Evolutionary conservation across 345 rosid species (phyloP).

Genomic region (Brassica carinata): DNA sequence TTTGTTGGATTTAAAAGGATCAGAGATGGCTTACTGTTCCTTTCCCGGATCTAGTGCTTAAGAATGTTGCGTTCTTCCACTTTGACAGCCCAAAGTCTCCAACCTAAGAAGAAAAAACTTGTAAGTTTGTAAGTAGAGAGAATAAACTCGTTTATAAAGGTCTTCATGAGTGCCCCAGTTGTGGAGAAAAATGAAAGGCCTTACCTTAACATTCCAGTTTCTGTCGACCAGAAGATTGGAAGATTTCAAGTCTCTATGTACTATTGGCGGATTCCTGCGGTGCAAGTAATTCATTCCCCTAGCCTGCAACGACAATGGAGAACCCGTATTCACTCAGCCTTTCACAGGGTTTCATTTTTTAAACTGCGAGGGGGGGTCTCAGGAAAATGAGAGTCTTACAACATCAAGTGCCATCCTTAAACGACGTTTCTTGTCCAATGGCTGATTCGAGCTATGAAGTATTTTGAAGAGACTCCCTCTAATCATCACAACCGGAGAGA

Average conservation of each 20-base stretch:
- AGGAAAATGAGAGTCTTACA: conserved; percentile 46
- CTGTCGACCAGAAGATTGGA: conserved; percentile 87
- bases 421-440: conserved; percentile 71
- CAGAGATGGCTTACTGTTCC: conserved; percentile 64
- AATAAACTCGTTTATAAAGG: background rate
- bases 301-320: conserved; percentile 55
- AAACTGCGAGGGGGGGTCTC: background rate
- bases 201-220: conserved; percentile 93
- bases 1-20: background rate
- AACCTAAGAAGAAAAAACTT: conserved; percentile 49
- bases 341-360: background rate
- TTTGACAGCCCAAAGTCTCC: conserved; percentile 92
- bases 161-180: background rate
- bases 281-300: conserved; percentile 95
- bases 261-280: conserved; percentile 81
- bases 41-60: conserved; percentile 74
- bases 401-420: conserved; percentile 87
- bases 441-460: conserved; percentile 72
- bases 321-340: background rate
- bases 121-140: background rate
- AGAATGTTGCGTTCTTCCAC: conserved; percentile 78
- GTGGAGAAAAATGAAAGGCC: background rate
- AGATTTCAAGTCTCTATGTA: conserved; percentile 88
- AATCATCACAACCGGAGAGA: conserved; percentile 26
- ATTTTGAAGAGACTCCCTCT: conserved; percentile 96